Evolutionary conservation across 78 protist species (phyloP), one percentile per base, ranked within the genome.

Genomic region (Anaeramoeba flamelloides): DNA sequence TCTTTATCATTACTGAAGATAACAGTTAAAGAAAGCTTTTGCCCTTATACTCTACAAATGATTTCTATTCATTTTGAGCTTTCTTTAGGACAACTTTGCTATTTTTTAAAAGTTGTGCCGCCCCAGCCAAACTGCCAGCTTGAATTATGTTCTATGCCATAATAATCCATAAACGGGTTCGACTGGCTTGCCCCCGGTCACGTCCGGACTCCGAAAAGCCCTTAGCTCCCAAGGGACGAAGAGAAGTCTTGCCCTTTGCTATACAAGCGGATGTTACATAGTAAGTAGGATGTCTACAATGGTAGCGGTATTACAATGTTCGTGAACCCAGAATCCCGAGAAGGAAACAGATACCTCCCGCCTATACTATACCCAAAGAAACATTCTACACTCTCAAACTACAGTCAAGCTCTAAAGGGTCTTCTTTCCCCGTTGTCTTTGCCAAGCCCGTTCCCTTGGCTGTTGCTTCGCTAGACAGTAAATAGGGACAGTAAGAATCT

Each of bases 351-450:
- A 1, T 8, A 30, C 77, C 91, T 88, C 91, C 91, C 89, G 76
- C 89, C 33, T 88, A 85, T 82, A 38, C 92, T 85, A 87, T 87
- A 87, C 90, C 92, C 38, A 53, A 53, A 77, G 41, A 86, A 87
- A 78, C 87, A 37, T 2, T 1, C n/a, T 77, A 78, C 84, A 86
- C 39, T 65, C 78, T 83, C 92, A 75, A 90, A 89, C 90, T 89
- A 89, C 90, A 89, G 92, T 89, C 92, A 89, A 89, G 92, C 92
- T 89, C 92, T 86, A 89, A 89, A 87, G 92, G 90, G 92, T 87
- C 92, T 89, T 89, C 92, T 89, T 89, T 89, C 92, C 92, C 92
- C 92, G 74, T 64, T 64, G 26, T 30, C 74, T 26, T 64, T 30
- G 74, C 30, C 74, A 64, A 26, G 74, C 74, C 36, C 74, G 30